Evolutionary conservation across 345 rosid species (phyloP).

Genomic region (Brassica carinata): DNA sequence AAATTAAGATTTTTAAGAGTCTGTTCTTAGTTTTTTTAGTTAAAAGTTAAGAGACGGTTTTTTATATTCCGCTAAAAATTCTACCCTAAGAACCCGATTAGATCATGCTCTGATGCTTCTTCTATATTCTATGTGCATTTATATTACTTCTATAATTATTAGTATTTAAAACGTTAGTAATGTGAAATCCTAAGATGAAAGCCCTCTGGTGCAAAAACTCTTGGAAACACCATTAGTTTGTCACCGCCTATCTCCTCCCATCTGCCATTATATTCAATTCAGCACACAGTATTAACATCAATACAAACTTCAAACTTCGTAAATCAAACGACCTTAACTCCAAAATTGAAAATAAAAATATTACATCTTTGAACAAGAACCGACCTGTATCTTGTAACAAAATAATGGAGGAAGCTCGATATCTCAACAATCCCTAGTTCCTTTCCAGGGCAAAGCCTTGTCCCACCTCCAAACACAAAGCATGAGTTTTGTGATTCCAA

Average conservation of each 20-base stretch:
- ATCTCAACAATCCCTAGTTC: conserved; percentile 90
- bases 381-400: conserved; percentile 82
- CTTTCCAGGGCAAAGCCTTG: conserved; percentile 92
- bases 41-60: too few species aligned
- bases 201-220: conserved; percentile 94
- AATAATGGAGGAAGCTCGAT: conserved; percentile 89
- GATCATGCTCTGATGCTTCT: background rate
- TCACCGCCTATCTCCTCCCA: conserved; percentile 88
- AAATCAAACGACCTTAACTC: background rate
- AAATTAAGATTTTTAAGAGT: too few species aligned
- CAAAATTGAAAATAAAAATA: background rate
- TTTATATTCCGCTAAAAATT: too few species aligned
- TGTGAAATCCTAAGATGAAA: conserved; percentile 64
- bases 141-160: conserved; percentile 5
- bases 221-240: conserved; percentile 74
- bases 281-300: background rate
- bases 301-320: background rate
- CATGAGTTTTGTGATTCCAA: conserved; percentile 63
- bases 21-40: too few species aligned
- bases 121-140: conserved; percentile 17
- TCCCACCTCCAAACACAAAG: conserved; percentile 86
- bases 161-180: conserved; percentile 21
- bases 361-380: conserved; percentile 7
- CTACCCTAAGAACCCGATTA: too few species aligned
- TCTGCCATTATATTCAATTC: conserved; percentile 45